Percentiles rank a stretch among this genome's conserved stretches.
Evolutionary conservation across 78 protist genomes (phyloP).

Genomic region (Pigoraptor vietnamica): DNA sequence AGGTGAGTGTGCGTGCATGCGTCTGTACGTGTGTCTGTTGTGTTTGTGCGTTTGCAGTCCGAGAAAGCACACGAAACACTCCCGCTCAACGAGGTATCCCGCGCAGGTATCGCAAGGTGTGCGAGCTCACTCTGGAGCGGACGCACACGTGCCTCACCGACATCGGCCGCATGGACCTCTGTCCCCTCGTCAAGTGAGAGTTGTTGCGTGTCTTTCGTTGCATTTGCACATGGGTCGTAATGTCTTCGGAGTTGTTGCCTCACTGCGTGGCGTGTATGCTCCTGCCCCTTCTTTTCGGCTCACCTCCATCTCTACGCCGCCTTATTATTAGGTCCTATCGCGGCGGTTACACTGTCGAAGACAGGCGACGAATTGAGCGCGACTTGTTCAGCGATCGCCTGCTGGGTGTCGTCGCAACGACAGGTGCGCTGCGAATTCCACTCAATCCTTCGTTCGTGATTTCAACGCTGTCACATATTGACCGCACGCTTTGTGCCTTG

Average conservation of each 20-base stretch:
- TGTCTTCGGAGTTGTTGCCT: too few species aligned
- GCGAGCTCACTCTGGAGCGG: background rate
- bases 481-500: too few species aligned
- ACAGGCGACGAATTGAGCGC: conserved; percentile 34
- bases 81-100: too few species aligned
- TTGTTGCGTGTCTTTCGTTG: background rate
- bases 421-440: too few species aligned
- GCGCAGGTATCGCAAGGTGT: background rate
- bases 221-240: too few species aligned
- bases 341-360: conserved; percentile 33
- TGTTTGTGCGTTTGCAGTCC: too few species aligned
- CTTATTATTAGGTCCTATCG: conserved; percentile 38
- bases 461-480: too few species aligned
- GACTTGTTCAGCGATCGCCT: conserved; percentile 38
- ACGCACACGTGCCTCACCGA: background rate
- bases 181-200: background rate
- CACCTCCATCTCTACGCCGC: too few species aligned
- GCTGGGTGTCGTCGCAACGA: conserved; percentile 41
- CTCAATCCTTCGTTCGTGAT: too few species aligned
- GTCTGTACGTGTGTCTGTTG: background rate
- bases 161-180: background rate
- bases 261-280: too few species aligned
- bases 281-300: background rate
- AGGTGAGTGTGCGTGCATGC: background rate
- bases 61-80: too few species aligned